A percentile compares a stretch with the other conserved stretches of the same genome.
These are phyloP conservation scores for Paraphoma sp. DNA, from an alignment of 2,329 filamentous ascomycete genomes.

Conservation along the genomic window DNA sequence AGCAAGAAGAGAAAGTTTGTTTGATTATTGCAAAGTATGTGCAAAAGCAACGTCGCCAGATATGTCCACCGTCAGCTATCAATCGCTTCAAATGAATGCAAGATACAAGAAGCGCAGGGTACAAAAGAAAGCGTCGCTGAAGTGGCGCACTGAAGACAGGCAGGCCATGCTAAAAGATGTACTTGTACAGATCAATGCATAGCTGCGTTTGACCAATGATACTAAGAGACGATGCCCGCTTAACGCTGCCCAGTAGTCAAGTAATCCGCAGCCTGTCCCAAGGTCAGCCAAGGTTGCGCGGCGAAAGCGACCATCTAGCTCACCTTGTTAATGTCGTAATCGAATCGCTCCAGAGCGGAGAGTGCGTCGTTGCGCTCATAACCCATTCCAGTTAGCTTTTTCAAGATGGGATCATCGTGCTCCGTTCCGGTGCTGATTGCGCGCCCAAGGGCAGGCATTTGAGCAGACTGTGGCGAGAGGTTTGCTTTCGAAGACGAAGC, in stretches of 20 bases:
- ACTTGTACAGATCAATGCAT: constrained; percentile 39
- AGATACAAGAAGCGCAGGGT: constrained; percentile 11
- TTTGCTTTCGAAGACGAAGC: constrained; percentile 36
- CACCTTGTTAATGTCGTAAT: constrained; percentile 96
- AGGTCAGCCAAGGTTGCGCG: constrained; percentile 21
- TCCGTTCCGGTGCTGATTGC: constrained; percentile 76
- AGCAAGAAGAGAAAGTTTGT: constrained; percentile 6
- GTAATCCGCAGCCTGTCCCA: constrained; percentile 42
- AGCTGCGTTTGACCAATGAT: constrained; percentile 12
- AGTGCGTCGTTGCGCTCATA: constrained; percentile 78
- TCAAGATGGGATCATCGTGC: constrained; percentile 90
- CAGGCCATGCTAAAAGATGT: constrained; percentile 37
- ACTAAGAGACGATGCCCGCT: background rate
- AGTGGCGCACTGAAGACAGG: constrained; percentile 14
- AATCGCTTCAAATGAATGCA: constrained; percentile 17
- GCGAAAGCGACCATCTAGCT: constrained; percentile 8
- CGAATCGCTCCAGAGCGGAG: constrained; percentile 86
- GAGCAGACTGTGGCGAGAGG: constrained; percentile 21
- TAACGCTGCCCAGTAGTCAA: constrained; percentile 33
- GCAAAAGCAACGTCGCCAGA: constrained; percentile 2
- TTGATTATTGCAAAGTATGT: constrained; percentile 13
- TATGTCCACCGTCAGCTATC: constrained; percentile 5
- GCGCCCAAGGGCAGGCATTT: constrained; percentile 63
- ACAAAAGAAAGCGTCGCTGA: constrained; percentile 11
- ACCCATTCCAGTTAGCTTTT: constrained; percentile 88